Percentiles rank a stretch among this genome's conserved stretches.
phyloP scores from a whole-genome alignment of 192 early-diverging fungal genomes.

The Diversispora epigaea region DNA sequence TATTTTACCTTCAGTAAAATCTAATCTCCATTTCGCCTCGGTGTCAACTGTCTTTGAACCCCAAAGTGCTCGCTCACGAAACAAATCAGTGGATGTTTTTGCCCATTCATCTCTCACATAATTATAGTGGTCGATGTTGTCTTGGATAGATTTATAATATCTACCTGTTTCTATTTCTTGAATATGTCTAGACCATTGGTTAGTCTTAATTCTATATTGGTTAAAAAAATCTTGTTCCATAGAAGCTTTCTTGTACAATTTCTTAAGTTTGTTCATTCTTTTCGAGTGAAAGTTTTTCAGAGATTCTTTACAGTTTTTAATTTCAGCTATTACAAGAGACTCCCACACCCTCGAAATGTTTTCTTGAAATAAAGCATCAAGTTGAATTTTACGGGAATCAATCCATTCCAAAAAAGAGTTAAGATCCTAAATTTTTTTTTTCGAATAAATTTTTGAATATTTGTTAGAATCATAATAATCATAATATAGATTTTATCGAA shows the following conservation, averaged over 20 bases:
- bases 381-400: constrained; percentile 45
- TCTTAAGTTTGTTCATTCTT: constrained; percentile 54
- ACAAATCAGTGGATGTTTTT: constrained; percentile 51
- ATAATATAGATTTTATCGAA: not conserved
- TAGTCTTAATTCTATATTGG: constrained; percentile 55
- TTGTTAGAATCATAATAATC: not conserved
- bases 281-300: constrained; percentile 47
- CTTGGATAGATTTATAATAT: constrained; percentile 58
- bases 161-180: constrained; percentile 58
- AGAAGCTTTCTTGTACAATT: constrained; percentile 42
- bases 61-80: constrained; percentile 64
- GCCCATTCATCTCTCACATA: constrained; percentile 64
- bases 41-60: constrained; percentile 41
- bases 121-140: constrained; percentile 57
- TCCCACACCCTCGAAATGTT: constrained; percentile 60
- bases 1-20: constrained; percentile 56
- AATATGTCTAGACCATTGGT: constrained; percentile 54
- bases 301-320: constrained; percentile 51
- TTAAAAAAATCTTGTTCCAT: constrained; percentile 50
- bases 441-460: not conserved
- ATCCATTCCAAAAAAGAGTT: constrained; percentile 60
- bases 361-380: constrained; percentile 60
- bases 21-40: constrained; percentile 49
- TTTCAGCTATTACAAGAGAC: constrained; percentile 48
- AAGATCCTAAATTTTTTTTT: constrained; percentile 44